Evolutionary conservation across 2,329 filamentous ascomycete species (phyloP).

Genomic region (Alternaria atra): DNA sequence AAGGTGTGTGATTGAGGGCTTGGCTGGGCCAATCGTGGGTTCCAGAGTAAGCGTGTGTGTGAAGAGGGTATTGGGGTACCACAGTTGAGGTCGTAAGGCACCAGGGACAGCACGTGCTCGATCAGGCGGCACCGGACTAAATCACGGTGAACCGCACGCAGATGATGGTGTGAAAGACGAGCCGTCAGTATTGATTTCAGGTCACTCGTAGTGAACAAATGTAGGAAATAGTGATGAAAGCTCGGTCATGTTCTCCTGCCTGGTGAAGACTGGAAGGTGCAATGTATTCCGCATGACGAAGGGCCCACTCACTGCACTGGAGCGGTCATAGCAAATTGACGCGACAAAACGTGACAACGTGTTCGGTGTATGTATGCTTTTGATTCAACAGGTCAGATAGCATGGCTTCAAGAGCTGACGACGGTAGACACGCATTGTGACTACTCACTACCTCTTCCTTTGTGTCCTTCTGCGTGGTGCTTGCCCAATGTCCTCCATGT

Average conservation of each 20-base stretch:
- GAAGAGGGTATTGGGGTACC: conserved; percentile 1
- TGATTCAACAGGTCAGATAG: background rate
- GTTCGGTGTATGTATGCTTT: background rate
- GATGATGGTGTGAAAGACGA: background rate
- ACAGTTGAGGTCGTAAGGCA: background rate
- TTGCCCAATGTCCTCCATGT: conserved; percentile 48
- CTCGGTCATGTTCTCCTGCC: background rate
- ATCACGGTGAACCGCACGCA: background rate
- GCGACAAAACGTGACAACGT: background rate
- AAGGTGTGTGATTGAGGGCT: background rate
- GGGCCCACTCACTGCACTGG: background rate
- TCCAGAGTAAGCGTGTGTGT: background rate
- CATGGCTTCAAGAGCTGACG: background rate
- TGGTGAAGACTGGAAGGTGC: background rate
- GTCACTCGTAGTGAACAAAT: background rate
- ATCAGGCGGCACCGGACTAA: conserved; percentile 3
- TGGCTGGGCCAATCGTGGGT: background rate
- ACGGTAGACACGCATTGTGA: background rate
- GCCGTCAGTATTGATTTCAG: background rate
- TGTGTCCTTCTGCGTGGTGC: conserved; percentile 12
- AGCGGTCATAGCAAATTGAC: background rate
- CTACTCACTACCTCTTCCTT: conserved; percentile 7
- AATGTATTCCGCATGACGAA: background rate
- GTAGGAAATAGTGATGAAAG: background rate
- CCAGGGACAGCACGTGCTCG: background rate